phyloP scores from a whole-genome alignment of 148 eudicot species.

The Chenopodium berlandieri region DNA sequence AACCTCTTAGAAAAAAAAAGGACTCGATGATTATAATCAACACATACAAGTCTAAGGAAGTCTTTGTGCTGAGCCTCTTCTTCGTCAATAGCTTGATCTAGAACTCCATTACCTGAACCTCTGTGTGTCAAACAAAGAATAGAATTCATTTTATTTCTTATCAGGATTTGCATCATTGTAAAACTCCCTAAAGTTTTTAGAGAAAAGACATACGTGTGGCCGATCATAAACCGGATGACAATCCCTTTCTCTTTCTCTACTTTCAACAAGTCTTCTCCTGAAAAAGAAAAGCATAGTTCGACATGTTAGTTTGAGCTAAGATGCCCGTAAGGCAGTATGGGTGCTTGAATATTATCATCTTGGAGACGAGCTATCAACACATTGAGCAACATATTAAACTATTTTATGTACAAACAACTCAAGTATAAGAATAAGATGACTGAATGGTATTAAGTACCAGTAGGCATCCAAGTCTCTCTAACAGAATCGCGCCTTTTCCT shows the following conservation, averaged over 20 bases:
- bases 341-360: no score
- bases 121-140: slow-evolving; percentile 19
- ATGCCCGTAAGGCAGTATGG: no score
- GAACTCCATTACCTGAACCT: slow-evolving; percentile 43
- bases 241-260: slow-evolving; percentile 28
- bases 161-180: neutral
- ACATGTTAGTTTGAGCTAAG: neutral
- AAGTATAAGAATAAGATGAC: no score
- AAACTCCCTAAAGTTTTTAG: neutral
- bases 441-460: slow-evolving; percentile 11
- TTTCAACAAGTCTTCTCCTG: slow-evolving; percentile 22
- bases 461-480: slow-evolving; percentile 34
- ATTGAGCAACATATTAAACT: neutral
- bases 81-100: slow-evolving; percentile 47
- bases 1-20: neutral
- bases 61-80: slow-evolving; percentile 52
- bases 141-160: neutral
- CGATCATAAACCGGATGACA: slow-evolving; percentile 32
- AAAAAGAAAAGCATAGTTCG: neutral
- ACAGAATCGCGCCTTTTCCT: slow-evolving; percentile 28
- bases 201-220: slow-evolving; percentile 25
- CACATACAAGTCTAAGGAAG: slow-evolving; percentile 55
- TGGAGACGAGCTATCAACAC: neutral
- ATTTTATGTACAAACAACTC: no score
- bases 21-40: neutral